Base-by-base conservation (phyloP, 2,329 filamentous ascomycete species). In the Calonectria pseudoreteaudii region DNA sequence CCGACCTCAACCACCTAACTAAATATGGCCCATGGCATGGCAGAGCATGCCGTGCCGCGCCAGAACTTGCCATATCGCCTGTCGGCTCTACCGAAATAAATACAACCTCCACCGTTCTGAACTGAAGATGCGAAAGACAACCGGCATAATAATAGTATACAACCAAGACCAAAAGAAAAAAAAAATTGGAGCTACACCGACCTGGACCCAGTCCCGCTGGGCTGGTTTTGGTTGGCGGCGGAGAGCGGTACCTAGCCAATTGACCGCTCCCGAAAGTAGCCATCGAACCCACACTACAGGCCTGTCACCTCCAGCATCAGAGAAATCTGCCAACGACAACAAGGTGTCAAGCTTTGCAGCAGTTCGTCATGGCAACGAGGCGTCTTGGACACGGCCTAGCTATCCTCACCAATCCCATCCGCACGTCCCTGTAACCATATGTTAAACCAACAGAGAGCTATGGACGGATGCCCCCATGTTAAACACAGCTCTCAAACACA, bases 351-450 rank as follows among this genome's bases (percentile, higher is more conserved):
- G 70, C 66, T 75, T 78, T 68, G 53, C 70, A 70, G 38, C 67
- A n/a, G 58, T 79, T 80, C 67, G 77, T 80, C 78, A 79, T 76
- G 74, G 78, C 78, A 80, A 80, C 78, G 73, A 66, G 75, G 70
- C 71, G 66, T 68, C 67, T 20, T 70, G 44, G 34, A 18, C n/a
- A 52, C 20, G 34, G 28, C 11, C 36, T 36, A 20, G 44, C 20
- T 4, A 11, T 38, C 44, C 30, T 64, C 26, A 30, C 56, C 44
- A 62, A 28, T 26, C 7, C 52, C 36, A 41, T n/a, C 26, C 38
- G 31, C 50, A 34, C 66, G 23, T 68, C 50, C 26, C 38, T 38
- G 36, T 44, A 68, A 23, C 36, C 14, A 36, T 47, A 68, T 34
- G 28, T 26, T 31, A 44, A 47, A 65, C 58, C 26, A 49, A 30